Percentiles rank a stretch among this genome's conserved stretches.
Conservation (phyloP, 768 basidiomycete species). For the Lactarius hengduanensis region DNA sequence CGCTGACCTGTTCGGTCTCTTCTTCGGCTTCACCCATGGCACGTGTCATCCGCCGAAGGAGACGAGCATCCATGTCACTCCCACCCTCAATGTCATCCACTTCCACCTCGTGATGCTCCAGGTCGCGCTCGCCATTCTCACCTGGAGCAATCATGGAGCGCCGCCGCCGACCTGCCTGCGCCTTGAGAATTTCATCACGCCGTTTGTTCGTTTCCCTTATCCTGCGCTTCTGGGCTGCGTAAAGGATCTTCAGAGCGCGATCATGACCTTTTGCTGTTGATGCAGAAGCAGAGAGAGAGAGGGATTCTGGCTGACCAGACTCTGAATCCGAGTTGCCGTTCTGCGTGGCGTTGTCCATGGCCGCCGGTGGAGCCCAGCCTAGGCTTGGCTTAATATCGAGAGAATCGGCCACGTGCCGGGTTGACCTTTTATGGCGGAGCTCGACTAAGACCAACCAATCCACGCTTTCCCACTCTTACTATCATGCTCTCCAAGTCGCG, state of each 20-base stretch:
- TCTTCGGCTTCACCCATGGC: conserved; percentile 29
- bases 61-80: conserved; percentile 11
- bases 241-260: conserved; percentile 16
- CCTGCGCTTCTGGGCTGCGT: conserved; percentile 19
- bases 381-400: conserved; percentile 16
- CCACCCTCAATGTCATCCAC: conserved; percentile 12
- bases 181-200: conserved; percentile 26
- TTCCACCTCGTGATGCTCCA: conserved; percentile 14
- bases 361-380: not conserved
- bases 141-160: conserved; percentile 3
- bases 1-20: conserved; percentile 10
- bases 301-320: conserved; percentile 23
- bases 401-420: conserved; percentile 19
- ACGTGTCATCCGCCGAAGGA: conserved; percentile 25
- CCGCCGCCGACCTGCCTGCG: conserved; percentile 19
- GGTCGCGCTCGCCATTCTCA: conserved; percentile 11
- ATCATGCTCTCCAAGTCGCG: conserved; percentile 17
- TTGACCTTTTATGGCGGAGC: conserved; percentile 3
- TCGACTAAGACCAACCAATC: not conserved
- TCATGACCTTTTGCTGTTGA: conserved; percentile 19
- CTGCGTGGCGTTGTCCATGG: not conserved
- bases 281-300: conserved; percentile 26
- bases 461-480: not conserved
- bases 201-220: conserved; percentile 23
- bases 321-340: conserved; percentile 23